Base-by-base conservation (phyloP, 352 stramenopile genomes). In the Phytophthora cactorum region DNA sequence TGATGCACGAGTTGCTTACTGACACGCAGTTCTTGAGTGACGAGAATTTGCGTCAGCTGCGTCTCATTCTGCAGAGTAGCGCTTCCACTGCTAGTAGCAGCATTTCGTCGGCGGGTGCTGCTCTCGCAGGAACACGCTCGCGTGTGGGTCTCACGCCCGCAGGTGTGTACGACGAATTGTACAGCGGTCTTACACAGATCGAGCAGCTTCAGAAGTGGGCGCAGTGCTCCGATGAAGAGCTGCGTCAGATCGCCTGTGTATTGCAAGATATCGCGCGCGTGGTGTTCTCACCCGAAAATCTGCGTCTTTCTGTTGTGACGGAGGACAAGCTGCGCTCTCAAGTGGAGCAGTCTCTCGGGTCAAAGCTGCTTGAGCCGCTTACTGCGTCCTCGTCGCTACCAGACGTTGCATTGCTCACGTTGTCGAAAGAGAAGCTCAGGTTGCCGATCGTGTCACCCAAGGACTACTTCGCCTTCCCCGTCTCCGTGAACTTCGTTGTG, bases 401-500 rank as follows among this genome's bases (percentile, higher is more conserved):
- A n/a, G 63, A 75, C 39, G 22, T 55, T 65, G 55, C 59, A 29
- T 74, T 59, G 43, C 55, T 68, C 17, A 51, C 51, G 22, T 32
- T 75, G 62, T 34, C 60, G 49, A 43, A 28, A 27, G 56, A 75
- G 43, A 29, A 71, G 32, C 38, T 83, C 12, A 51, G 70, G 12
- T 31, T 72, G 34, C 57, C 79, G 27, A 52, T 34, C 15, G 55
- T 74, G n/a, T 68, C 76, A 25, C 52, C 68, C 12, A 82, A 88
- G 50, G 75, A 68, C 43, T 95, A 91, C 72, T 92, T 89, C 43
- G 83, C 82, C 0, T 93, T 92, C 65, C 88, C 88, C 1, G 64
- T 93, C 10, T 91, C 84, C 7, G 88, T 95, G 27, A 92, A 95
- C 63, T 95, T 94, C 41, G 86, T 93, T 22, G 88, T 92, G 32